These are phyloP conservation scores for Neoboletus magnificus DNA, from an alignment of 768 basidiomycete genomes.

Conservation along the genomic window DNA sequence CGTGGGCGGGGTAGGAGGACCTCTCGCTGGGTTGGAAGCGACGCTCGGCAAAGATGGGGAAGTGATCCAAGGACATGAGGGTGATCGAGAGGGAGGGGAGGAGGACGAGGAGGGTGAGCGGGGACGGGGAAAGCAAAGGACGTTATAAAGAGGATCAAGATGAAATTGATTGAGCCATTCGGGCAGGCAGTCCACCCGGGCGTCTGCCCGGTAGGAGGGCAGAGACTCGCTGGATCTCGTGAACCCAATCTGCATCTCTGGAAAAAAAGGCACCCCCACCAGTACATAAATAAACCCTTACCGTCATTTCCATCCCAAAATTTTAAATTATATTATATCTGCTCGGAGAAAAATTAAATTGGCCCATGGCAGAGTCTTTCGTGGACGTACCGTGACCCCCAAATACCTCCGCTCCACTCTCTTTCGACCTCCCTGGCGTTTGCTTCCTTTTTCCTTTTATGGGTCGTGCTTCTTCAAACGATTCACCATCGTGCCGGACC, in stretches of 20 bases:
- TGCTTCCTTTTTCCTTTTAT: slow-evolving; percentile 16
- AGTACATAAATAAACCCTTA: not conserved
- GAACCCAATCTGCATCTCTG: slow-evolving; percentile 25
- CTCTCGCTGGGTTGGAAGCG: slow-evolving; percentile 31
- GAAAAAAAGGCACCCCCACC: slow-evolving; percentile 1
- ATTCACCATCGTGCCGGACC: slow-evolving; percentile 11
- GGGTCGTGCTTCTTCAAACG: slow-evolving; percentile 13
- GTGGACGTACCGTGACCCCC: slow-evolving; percentile 9
- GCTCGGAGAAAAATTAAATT: not conserved
- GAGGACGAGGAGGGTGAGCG: not conserved
- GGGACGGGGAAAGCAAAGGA: slow-evolving; percentile 11
- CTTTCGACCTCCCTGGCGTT: not conserved
- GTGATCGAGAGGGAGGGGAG: not conserved
- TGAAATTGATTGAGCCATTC: slow-evolving; percentile 21
- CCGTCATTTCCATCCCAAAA: not conserved
- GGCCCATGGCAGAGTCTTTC: not conserved
- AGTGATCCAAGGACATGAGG: slow-evolving; percentile 34
- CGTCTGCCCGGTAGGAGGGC: not conserved
- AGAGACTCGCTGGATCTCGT: slow-evolving; percentile 10
- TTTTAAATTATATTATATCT: not conserved
- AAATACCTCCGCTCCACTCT: not conserved
- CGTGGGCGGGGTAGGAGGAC: slow-evolving; percentile 20
- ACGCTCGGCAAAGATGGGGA: slow-evolving; percentile 30
- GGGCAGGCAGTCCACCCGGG: not conserved
- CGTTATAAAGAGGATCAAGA: slow-evolving; percentile 33